phyloP scores from a whole-genome alignment of 345 rosid species.

The Eutrema yunnanense region DNA sequence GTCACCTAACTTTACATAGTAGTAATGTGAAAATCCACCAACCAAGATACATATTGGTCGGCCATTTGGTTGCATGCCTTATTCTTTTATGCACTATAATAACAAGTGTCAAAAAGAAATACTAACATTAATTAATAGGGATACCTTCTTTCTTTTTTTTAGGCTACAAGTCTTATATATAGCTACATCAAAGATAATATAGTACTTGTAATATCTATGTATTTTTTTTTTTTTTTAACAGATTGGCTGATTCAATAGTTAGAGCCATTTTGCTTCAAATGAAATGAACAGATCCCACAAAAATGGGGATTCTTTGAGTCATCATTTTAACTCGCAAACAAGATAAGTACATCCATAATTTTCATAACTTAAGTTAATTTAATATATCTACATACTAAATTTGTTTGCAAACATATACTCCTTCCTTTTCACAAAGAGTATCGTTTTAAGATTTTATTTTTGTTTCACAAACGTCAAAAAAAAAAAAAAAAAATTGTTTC shows the following conservation, averaged over 20 bases:
- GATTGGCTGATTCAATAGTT: background rate
- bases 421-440: too few relatives aligned
- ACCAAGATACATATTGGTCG: constrained; percentile 25
- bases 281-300: constrained; percentile 12
- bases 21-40: constrained; percentile 30
- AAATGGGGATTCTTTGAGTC: constrained; percentile 15
- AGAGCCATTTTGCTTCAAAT: constrained; percentile 7
- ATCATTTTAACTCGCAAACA: constrained; percentile 6
- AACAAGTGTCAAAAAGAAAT: background rate
- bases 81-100: constrained; percentile 10
- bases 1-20: constrained; percentile 22
- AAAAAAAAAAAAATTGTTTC: too few relatives aligned
- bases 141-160: background rate
- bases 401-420: background rate
- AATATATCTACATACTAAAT: background rate
- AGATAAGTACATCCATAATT: background rate
- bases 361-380: background rate
- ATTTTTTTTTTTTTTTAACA: background rate
- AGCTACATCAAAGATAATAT: background rate
- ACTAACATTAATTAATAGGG: background rate
- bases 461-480: too few relatives aligned
- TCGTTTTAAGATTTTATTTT: too few relatives aligned
- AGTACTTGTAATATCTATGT: background rate
- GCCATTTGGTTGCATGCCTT: constrained; percentile 27
- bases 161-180: background rate